Base-by-base conservation (phyloP, 2,329 filamentous ascomycete genomes). In the Endoconidiophora laricicola region DNA sequence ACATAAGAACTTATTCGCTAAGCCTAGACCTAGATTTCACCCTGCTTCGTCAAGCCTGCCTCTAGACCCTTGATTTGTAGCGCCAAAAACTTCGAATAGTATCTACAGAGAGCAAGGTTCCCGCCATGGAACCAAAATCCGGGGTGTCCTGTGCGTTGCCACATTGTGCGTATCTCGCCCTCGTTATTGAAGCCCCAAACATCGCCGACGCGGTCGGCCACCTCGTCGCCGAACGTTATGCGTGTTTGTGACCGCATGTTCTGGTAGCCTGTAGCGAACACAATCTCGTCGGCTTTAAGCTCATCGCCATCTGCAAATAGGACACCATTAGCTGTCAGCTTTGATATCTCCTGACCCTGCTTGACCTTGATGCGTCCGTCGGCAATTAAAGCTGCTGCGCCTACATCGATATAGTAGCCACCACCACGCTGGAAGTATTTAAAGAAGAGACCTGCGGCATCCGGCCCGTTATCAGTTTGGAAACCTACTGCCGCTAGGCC, bases 381-480 rank as follows among this genome's bases (percentile, higher is more conserved):
- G 2, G 67, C 66, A 52, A 84, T 80, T 22, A 83, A 67, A 57
- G 74, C 62, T 0, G 73, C 74, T 0, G 72, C 74, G 0, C 81
- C 81, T 1, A 82, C 78, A 54, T 84, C 77, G 54, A 83, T 79
- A 61, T 83, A 83, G 58, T 83, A 83, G 0, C 80, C 79, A 0
- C 81, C 80, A 1, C 78, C 78, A 2, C 75, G 70, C 56, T 79
- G 75, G 54, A 79, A 69, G 57, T 81, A 83, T 60, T 81, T 81
- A 48, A 73, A 61, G 51, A 76, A 68, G 3, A 82, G 65, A 0
- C 79, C 79, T 0, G 70, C 65, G 1, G 66, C 70, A 48, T 78
- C 69, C 0, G 74, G 71, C 0, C 79, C 79, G 1, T 59, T 62
- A 55, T 83, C 78, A 1, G 77, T 61, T 48, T 70, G 69, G 67